Evolutionary conservation across 768 basidiomycete genomes (phyloP).

Genomic region (Kwoniella sp.): DNA sequence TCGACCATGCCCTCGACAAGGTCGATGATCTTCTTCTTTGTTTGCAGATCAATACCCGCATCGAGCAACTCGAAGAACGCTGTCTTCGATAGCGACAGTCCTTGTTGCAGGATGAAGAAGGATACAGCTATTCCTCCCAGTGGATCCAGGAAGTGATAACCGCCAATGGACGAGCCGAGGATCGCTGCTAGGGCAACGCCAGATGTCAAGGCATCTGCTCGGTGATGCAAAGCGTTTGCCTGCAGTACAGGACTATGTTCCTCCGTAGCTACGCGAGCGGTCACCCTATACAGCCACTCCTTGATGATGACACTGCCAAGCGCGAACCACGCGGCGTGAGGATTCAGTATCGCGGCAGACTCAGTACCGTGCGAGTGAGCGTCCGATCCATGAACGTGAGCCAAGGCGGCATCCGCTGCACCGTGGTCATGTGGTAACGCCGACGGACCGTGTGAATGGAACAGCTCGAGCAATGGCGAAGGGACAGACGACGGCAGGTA

Average conservation of each 20-base stretch:
- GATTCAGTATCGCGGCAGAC: slow-evolving; percentile 61
- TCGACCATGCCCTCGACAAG: slow-evolving; percentile 59
- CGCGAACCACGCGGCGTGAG: slow-evolving; percentile 97
- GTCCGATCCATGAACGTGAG: slow-evolving; percentile 56
- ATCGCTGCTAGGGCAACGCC: slow-evolving; percentile 88
- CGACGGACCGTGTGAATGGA: slow-evolving; percentile 55
- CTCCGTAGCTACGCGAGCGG: slow-evolving; percentile 81
- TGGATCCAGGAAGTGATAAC: slow-evolving; percentile 83
- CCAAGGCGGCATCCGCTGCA: slow-evolving; percentile 36
- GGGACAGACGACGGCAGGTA: slow-evolving; percentile 45
- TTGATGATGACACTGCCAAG: slow-evolving; percentile 72
- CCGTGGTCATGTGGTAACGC: slow-evolving; percentile 53
- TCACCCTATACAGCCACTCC: slow-evolving; percentile 88
- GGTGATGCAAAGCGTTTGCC: slow-evolving; percentile 96
- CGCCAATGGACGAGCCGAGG: slow-evolving; percentile 69
- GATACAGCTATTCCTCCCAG: slow-evolving; percentile 90
- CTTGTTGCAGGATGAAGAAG: slow-evolving; percentile 78
- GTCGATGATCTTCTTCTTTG: slow-evolving; percentile 57
- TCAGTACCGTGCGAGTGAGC: slow-evolving; percentile 43
- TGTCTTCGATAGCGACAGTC: slow-evolving; percentile 61
- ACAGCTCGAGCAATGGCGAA: slow-evolving; percentile 47
- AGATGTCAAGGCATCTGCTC: slow-evolving; percentile 94
- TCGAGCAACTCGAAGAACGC: slow-evolving; percentile 81
- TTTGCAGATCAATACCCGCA: slow-evolving; percentile 64
- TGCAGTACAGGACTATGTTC: slow-evolving; percentile 85